phyloP scores from a whole-genome alignment of 2,329 filamentous ascomycete species.

The Exophiala aquamarina region DNA sequence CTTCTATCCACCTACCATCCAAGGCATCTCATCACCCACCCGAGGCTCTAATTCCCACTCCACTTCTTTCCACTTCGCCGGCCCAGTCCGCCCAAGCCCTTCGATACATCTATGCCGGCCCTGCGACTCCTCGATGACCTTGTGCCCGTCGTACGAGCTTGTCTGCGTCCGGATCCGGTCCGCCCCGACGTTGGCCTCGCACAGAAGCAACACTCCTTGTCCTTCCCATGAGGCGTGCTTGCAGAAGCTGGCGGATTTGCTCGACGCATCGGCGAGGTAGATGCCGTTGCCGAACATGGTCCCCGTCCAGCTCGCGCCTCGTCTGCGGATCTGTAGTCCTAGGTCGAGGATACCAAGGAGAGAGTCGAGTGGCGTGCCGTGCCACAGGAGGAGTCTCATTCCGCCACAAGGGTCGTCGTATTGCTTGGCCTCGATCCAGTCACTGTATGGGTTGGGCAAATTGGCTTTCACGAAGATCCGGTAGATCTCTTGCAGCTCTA shows the following conservation, averaged over 20 bases:
- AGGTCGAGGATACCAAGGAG: constrained; percentile 5
- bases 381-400: constrained; percentile 2
- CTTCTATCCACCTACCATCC: no score
- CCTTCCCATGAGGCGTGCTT: not conserved
- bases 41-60: no score
- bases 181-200: constrained; percentile 3
- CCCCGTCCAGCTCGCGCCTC: constrained; percentile 2
- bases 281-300: constrained; percentile 9
- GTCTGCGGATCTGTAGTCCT: constrained; percentile 3
- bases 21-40: no score
- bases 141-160: constrained; percentile 6
- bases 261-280: constrained; percentile 6
- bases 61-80: not conserved
- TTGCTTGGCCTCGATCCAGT: constrained; percentile 4
- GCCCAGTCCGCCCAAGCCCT: not conserved
- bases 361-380: constrained; percentile 4
- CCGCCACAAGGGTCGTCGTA: not conserved
- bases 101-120: constrained; percentile 6
- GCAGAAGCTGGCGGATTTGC: constrained; percentile 7
- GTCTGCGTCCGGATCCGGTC: not conserved
- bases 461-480: constrained; percentile 2
- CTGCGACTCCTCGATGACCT: not conserved
- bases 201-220: not conserved
- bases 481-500: constrained; percentile 7
- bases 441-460: constrained; percentile 2